A percentile compares a stretch with the other conserved stretches of the same genome.
phyloP scores from a whole-genome alignment of 2,329 filamentous ascomycete genomes.

The Blumeria hordei region DNA sequence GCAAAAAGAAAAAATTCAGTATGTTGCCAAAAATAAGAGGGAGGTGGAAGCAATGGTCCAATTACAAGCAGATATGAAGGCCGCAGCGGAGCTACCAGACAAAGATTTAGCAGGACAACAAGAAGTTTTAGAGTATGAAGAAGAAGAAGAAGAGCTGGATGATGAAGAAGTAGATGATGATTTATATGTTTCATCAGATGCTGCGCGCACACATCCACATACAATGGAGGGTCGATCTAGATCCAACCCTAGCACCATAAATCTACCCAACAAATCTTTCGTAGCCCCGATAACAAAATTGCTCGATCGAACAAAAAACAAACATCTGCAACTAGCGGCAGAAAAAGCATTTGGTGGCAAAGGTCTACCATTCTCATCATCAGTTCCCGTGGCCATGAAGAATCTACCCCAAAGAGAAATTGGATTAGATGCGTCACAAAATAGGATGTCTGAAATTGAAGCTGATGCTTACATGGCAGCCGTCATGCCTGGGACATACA shows the following conservation, averaged over 20 bases:
- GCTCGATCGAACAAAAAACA: conserved; percentile 41
- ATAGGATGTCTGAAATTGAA: conserved; percentile 49
- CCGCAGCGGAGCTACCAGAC: conserved; percentile 9
- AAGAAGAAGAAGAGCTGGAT: conserved; percentile 7
- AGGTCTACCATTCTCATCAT: conserved; percentile 52
- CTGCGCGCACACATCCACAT: conserved; percentile 43
- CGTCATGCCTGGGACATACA: conserved; percentile 47
- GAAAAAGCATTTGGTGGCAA: conserved; percentile 53
- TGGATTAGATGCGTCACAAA: conserved; percentile 35
- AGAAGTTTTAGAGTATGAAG: conserved; percentile 9
- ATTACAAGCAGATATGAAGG: conserved; percentile 13
- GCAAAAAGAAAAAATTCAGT: conserved; percentile 3
- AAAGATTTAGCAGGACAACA: conserved; percentile 8
- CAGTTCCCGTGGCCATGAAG: conserved; percentile 34
- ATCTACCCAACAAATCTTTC: conserved; percentile 46
- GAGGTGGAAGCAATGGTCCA: conserved; percentile 14
- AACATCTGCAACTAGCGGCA: conserved; percentile 51
- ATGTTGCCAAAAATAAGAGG: conserved; percentile 12
- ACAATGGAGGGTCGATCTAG: conserved; percentile 52
- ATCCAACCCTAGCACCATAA: conserved; percentile 48
- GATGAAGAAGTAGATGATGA: conserved; percentile 11
- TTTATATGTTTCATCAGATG: conserved; percentile 14
- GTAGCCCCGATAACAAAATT: conserved; percentile 45
- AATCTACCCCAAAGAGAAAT: conserved; percentile 38
- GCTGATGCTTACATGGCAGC: conserved; percentile 48